Percentiles rank a stretch among this genome's conserved stretches.
Conservation (phyloP, 257 asterid species). For the Linaria vulgaris region DNA sequence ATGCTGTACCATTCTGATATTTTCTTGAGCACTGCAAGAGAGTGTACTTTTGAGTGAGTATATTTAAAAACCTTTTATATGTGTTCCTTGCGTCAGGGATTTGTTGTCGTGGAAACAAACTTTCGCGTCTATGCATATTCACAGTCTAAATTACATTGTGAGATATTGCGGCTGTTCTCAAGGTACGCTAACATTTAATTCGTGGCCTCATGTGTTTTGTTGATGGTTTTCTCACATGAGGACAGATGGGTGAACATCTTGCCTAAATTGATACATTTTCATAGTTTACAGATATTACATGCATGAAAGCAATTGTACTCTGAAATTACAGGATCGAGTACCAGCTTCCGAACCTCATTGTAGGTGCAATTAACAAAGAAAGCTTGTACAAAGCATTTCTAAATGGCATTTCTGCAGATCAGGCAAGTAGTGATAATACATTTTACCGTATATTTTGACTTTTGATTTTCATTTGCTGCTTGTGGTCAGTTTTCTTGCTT, state of each 20-base stretch:
- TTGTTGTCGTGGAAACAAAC: slow-evolving; percentile 93
- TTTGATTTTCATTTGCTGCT: not conserved
- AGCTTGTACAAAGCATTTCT: slow-evolving; percentile 87
- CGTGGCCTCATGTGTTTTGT: slow-evolving; percentile 10
- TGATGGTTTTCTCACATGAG: slow-evolving; percentile 6
- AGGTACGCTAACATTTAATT: slow-evolving; percentile 46
- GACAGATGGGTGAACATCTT: slow-evolving; percentile 5
- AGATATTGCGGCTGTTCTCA: slow-evolving; percentile 89
- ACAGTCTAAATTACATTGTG: slow-evolving; percentile 83
- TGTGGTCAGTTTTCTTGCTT: slow-evolving; percentile 1
- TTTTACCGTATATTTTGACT: not conserved
- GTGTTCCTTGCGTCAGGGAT: slow-evolving; percentile 57
- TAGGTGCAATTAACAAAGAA: slow-evolving; percentile 88
- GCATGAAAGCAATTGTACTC: slow-evolving; percentile 16
- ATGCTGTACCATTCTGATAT: slow-evolving; percentile 10
- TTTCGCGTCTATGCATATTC: slow-evolving; percentile 94
- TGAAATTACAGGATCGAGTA: slow-evolving; percentile 79
- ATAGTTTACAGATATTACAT: too few species aligned
- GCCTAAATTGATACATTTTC: too few species aligned
- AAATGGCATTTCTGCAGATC: slow-evolving; percentile 87
- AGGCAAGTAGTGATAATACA: slow-evolving; percentile 42
- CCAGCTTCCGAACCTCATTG: slow-evolving; percentile 97
- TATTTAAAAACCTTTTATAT: not conserved
- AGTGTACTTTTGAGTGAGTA: slow-evolving; percentile 19
- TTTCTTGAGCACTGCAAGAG: slow-evolving; percentile 9